Base-by-base conservation (phyloP, 2,329 filamentous ascomycete genomes). In the Trichocomaceae sp. region DNA sequence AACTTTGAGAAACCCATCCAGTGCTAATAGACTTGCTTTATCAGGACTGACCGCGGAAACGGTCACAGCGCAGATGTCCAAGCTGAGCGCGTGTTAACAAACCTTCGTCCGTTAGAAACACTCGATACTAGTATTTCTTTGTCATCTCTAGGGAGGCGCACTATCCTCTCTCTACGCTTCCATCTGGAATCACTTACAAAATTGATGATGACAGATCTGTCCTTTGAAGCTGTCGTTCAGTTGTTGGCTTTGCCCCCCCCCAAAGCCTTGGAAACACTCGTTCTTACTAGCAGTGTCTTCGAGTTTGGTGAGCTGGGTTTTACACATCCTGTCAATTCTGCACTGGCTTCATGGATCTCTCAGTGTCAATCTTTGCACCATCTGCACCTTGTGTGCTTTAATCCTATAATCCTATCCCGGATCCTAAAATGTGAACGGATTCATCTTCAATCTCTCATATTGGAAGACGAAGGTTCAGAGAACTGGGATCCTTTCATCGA, bases 51-150 rank as follows among this genome's bases (percentile, higher is more conserved):
- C 63, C 39, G 47, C 22, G 47, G 52, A n/a, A 49, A 59, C 9
- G 41, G 58, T 12, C 37, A 68, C 0, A 75, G 77, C n/a, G 75
- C 78, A 6, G 85, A 88, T 57, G 69, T 76, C 26, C 74, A 81
- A 41, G 72, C 86, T 49, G 79, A 83, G 0, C 70, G 72, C 2
- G 86, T 88, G 62, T 74, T 88, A 47, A 70, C 70, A 22, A 73
- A 75, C 1, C 23, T 73, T 88, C 75, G 70, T 17, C 74, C 77
- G 77, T 1, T 69, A 10, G 74, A 75, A 54, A 77, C 76, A 19
- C 83, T 88, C 54, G 74, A 82, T 55, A 77, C 83, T 26, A 75
- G 83, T 52, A 80, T 79, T 62, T 72, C 75, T 41, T 81, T 81
- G 59, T 70, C 75, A 26, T 26, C 23, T 2, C 74, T 86, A 15